Evolutionary conservation across 192 early-diverging fungal species (phyloP).

Genomic region (Jimgerdemannia flammicorona): DNA sequence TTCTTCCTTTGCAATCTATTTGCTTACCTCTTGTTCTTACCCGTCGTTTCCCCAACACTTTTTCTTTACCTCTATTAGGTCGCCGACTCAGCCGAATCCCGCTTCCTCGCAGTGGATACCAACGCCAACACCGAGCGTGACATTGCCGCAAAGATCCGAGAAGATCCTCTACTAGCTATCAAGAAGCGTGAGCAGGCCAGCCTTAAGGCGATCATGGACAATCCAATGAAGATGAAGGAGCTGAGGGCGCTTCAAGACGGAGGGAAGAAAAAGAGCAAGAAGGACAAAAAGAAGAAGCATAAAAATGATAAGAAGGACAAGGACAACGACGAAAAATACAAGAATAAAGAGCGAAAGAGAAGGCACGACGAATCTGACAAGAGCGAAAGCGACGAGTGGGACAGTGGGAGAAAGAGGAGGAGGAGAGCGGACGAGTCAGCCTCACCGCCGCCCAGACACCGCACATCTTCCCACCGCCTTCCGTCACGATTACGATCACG

Average conservation of each 20-base stretch:
- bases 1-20: too few species aligned
- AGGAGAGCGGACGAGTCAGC: slow-evolving; percentile 6
- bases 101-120: slow-evolving; percentile 47
- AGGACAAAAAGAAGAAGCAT: slow-evolving; percentile 45
- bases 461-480: too few species aligned
- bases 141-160: slow-evolving; percentile 77
- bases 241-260: slow-evolving; percentile 28
- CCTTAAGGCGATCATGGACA: slow-evolving; percentile 69
- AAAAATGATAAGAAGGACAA: slow-evolving; percentile 45
- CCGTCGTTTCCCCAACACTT: not conserved
- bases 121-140: slow-evolving; percentile 83
- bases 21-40: not conserved
- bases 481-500: too few species aligned
- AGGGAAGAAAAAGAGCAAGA: slow-evolving; percentile 41
- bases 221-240: slow-evolving; percentile 62
- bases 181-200: slow-evolving; percentile 82
- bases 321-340: slow-evolving; percentile 20
- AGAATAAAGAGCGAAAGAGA: slow-evolving; percentile 17
- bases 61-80: slow-evolving; percentile 8
- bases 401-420: slow-evolving; percentile 14
- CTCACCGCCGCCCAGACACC: not conserved
- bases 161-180: slow-evolving; percentile 90
- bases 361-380: slow-evolving; percentile 33
- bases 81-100: slow-evolving; percentile 23
- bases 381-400: slow-evolving; percentile 12